Conservation (phyloP, 176 grass and related monocot genomes). For the Pontederia crassipes region DNA sequence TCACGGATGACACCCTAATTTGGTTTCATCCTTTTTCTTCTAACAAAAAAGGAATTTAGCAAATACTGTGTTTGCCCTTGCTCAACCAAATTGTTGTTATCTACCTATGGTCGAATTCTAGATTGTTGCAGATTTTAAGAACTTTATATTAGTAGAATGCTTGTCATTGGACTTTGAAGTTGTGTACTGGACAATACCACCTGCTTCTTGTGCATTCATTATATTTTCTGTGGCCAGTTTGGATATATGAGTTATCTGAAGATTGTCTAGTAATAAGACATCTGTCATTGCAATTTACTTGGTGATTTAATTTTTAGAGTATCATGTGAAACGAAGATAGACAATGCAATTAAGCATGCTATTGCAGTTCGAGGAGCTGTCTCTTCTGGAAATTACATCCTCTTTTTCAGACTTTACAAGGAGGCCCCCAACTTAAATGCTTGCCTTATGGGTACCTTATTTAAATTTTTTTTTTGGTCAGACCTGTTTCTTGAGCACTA, state of each 20-base stretch:
- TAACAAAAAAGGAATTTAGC: too few species aligned
- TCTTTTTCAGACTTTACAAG: conserved; percentile 90
- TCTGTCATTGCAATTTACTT: background rate
- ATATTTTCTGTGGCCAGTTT: background rate
- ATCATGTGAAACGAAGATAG: conserved; percentile 61
- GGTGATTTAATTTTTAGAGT: conserved; percentile 47
- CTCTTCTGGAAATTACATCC: conserved; percentile 82
- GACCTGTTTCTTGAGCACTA: conserved; percentile 4
- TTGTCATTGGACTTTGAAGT: too few species aligned
- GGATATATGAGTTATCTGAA: too few species aligned
- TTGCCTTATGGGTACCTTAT: conserved; percentile 80
- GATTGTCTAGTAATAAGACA: too few species aligned
- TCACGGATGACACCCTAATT: too few species aligned
- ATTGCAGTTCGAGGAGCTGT: conserved; percentile 72
- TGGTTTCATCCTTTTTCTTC: too few species aligned
- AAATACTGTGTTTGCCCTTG: too few species aligned
- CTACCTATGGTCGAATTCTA: too few species aligned
- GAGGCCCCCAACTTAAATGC: conserved; percentile 72
- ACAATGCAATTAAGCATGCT: conserved; percentile 82
- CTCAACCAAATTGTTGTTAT: too few species aligned
- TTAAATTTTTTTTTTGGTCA: conserved; percentile 1
- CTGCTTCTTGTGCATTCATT: conserved; percentile 6
- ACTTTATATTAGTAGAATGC: too few species aligned
- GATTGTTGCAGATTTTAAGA: too few species aligned
- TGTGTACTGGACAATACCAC: too few species aligned